Evolutionary conservation across 2,329 filamentous ascomycete genomes (phyloP).

Genomic region (Neonectria faginata): DNA sequence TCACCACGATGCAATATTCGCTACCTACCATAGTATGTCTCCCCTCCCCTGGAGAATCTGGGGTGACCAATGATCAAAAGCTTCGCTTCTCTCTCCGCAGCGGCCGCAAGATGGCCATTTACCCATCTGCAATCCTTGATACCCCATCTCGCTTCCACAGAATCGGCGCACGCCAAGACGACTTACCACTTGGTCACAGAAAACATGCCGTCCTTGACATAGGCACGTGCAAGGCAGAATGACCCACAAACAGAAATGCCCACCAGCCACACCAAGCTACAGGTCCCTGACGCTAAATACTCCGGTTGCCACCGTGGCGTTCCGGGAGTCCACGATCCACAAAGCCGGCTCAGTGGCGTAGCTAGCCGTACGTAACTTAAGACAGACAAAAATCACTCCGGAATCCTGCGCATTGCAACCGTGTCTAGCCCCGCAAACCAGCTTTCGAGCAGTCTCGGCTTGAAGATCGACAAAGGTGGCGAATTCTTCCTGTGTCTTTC

Average conservation of each 20-base stretch:
- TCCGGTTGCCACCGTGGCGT: background rate
- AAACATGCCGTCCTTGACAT: background rate
- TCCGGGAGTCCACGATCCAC: background rate
- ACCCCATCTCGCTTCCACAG: conserved; percentile 4
- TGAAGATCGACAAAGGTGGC: conserved; percentile 6
- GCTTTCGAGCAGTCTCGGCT: background rate
- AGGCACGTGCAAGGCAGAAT: background rate
- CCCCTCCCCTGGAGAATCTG: conserved; percentile 1
- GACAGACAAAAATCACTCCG: too few relatives aligned
- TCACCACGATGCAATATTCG: background rate
- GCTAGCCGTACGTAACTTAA: too few relatives aligned
- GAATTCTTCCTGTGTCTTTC: background rate
- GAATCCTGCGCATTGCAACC: too few relatives aligned
- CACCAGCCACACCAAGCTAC: conserved; percentile 1
- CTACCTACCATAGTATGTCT: background rate
- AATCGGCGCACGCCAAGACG: conserved; percentile 7
- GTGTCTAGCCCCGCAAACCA: background rate
- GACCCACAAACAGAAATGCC: background rate
- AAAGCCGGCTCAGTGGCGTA: too few relatives aligned
- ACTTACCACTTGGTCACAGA: background rate
- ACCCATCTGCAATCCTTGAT: background rate
- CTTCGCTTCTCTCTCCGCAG: conserved; percentile 3
- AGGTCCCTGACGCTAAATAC: background rate
- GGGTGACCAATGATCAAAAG: background rate
- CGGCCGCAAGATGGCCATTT: background rate